phyloP scores from a whole-genome alignment of 1,139 yeast genomes.

The Lizanozyma gosingica region DNA sequence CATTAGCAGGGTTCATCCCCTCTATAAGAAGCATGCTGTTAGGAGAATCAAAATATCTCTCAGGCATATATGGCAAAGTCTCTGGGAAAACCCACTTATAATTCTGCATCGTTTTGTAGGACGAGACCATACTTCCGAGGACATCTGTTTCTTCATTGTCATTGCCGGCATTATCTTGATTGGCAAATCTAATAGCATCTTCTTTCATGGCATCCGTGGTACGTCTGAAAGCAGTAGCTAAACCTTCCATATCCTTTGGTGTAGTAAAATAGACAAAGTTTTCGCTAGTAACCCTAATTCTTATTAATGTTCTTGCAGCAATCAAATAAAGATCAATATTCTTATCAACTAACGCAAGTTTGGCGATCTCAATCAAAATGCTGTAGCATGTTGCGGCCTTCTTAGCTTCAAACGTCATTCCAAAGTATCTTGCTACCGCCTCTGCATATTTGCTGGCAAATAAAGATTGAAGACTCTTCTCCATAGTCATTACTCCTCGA shows the following conservation, averaged over 20 bases:
- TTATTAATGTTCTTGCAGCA: constrained; percentile 43
- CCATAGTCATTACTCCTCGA: constrained; percentile 1
- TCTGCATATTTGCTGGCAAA: constrained; percentile 16
- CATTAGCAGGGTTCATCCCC: constrained; percentile 5
- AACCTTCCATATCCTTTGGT: constrained; percentile 59
- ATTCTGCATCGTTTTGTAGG: constrained; percentile 1
- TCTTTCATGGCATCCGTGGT: constrained; percentile 21
- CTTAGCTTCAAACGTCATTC: constrained; percentile 14
- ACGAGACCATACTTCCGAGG: background rate
- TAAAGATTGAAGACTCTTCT: constrained; percentile 8
- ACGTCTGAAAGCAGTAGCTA: constrained; percentile 51
- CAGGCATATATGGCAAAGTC: constrained; percentile 37
- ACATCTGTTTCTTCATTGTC: constrained; percentile 2
- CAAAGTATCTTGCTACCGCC: constrained; percentile 25
- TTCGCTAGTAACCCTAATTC: constrained; percentile 46
- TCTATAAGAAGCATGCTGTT: constrained; percentile 13
- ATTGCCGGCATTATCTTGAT: background rate
- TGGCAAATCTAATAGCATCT: constrained; percentile 10
- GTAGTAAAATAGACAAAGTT: constrained; percentile 40
- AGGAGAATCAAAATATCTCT: constrained; percentile 28
- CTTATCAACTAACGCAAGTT: constrained; percentile 19
- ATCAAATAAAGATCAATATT: constrained; percentile 32
- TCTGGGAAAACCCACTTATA: constrained; percentile 60
- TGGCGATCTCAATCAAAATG: constrained; percentile 14
- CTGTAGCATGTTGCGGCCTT: constrained; percentile 24